phyloP scores from a whole-genome alignment of 2,329 filamentous ascomycete species.

The Penicillium oxalicum region DNA sequence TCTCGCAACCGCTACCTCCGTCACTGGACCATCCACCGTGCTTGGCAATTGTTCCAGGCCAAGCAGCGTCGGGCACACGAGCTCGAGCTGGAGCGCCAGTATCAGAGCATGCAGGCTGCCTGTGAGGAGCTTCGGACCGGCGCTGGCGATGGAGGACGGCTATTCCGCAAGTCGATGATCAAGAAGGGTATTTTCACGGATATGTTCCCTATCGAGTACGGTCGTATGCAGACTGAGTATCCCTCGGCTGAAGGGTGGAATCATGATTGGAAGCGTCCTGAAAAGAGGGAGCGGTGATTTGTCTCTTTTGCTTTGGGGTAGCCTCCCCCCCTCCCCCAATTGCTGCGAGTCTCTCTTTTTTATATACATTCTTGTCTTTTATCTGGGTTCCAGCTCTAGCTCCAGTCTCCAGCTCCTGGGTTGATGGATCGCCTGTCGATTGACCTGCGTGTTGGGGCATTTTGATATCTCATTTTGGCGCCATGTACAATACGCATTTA shows the following conservation, averaged over 20 bases:
- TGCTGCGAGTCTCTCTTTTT: no score
- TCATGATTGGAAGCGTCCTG: slow-evolving; percentile 72
- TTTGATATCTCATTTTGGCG: slow-evolving; percentile 21
- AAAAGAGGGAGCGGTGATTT: slow-evolving; percentile 16
- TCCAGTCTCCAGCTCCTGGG: not conserved
- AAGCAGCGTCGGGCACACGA: slow-evolving; percentile 60
- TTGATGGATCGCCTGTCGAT: slow-evolving; percentile 3
- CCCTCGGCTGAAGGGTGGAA: slow-evolving; percentile 81
- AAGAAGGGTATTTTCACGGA: slow-evolving; percentile 77
- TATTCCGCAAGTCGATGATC: slow-evolving; percentile 84
- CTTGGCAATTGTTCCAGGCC: slow-evolving; percentile 76
- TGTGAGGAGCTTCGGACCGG: slow-evolving; percentile 71
- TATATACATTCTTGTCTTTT: no score
- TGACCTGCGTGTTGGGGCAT: not conserved
- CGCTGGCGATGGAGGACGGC: slow-evolving; percentile 47
- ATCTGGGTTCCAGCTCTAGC: no score
- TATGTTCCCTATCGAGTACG: slow-evolving; percentile 87
- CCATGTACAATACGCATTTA: slow-evolving; percentile 23
- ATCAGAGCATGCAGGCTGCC: slow-evolving; percentile 74
- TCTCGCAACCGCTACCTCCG: slow-evolving; percentile 79
- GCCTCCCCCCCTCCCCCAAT: no score
- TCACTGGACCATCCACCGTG: slow-evolving; percentile 98
- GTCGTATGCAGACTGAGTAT: slow-evolving; percentile 64
- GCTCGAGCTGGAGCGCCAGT: slow-evolving; percentile 68
- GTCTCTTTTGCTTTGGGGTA: no score